Evolutionary conservation across 2,329 filamentous ascomycete genomes (phyloP).

Genomic region (Colletotrichum navitas): DNA sequence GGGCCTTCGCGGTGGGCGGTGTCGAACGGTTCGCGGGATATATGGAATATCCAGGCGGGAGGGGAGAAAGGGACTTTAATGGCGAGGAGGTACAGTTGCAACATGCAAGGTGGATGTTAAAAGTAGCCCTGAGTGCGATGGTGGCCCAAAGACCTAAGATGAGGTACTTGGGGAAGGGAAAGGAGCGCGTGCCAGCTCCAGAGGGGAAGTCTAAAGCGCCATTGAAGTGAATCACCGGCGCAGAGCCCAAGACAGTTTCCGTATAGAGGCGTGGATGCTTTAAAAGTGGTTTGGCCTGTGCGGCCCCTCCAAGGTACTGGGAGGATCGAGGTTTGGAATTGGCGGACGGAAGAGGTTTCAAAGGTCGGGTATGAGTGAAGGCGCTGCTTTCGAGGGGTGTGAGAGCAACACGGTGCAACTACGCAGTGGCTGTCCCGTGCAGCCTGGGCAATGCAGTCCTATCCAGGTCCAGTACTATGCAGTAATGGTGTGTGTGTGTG

Average conservation of each 20-base stretch:
- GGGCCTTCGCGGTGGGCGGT: too few relatives aligned
- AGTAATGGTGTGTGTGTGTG: background rate
- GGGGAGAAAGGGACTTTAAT: conserved; percentile 22
- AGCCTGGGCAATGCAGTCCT: conserved; percentile 1
- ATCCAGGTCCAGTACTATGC: background rate
- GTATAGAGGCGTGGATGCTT: conserved; percentile 38
- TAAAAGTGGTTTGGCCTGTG: conserved; percentile 39
- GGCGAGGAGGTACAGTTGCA: background rate
- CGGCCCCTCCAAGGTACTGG: conserved; percentile 27
- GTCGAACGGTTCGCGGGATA: conserved; percentile 19
- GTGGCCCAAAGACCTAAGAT: conserved; percentile 9
- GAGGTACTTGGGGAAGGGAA: conserved; percentile 16
- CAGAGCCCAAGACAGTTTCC: conserved; percentile 40
- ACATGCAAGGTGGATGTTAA: conserved; percentile 21
- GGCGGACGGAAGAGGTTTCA: conserved; percentile 37
- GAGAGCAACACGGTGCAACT: conserved; percentile 3
- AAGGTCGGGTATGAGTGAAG: conserved; percentile 14
- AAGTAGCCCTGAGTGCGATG: conserved; percentile 9
- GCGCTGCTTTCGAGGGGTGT: conserved; percentile 17
- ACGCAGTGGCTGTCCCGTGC: background rate
- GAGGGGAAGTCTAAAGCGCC: conserved; percentile 39
- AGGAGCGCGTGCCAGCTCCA: conserved; percentile 36
- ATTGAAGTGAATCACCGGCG: conserved; percentile 40
- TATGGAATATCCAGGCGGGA: conserved; percentile 10
- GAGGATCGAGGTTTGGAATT: conserved; percentile 36